Conservation (phyloP, 257 asterid species). For the Galeopsis tetrahit region DNA sequence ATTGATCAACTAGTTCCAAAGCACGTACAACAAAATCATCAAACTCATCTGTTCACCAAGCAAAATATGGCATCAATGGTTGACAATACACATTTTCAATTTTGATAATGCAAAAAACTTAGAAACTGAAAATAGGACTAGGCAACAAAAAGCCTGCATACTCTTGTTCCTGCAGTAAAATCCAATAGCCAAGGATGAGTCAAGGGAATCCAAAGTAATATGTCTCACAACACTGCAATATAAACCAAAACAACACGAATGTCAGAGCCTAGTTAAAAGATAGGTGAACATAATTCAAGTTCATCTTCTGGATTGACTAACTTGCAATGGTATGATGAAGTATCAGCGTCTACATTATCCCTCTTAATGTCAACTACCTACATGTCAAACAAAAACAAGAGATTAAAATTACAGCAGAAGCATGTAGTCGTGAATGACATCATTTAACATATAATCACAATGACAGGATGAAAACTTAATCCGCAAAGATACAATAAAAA, state of each 20-base stretch:
- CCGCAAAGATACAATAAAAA: not conserved
- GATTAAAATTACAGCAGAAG: not conserved
- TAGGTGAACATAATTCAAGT: not conserved
- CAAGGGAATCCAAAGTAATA: conserved; percentile 82
- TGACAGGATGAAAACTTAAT: not conserved
- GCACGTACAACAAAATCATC: conserved; percentile 82
- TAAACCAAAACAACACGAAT: conserved; percentile 1
- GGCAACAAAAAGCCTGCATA: conserved; percentile 38
- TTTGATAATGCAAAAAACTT: conserved; percentile 5
- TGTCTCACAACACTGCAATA: conserved; percentile 68
- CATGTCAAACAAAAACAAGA: conserved; percentile 30
- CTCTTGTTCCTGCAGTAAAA: conserved; percentile 83
- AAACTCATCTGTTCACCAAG: conserved; percentile 67
- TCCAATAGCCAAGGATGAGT: conserved; percentile 93
- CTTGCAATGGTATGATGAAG: conserved; percentile 90
- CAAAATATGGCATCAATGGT: conserved; percentile 12
- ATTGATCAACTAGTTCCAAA: conserved; percentile 58
- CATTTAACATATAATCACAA: not conserved
- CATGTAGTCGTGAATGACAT: not conserved
- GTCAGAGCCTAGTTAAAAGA: not conserved
- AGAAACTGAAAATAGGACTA: conserved; percentile 5
- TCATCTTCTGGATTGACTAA: conserved; percentile 42
- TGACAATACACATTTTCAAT: not conserved
- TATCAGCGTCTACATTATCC: conserved; percentile 60
- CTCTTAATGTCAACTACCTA: conserved; percentile 71